Evolutionary conservation across 257 asterid genomes (phyloP), one percentile per base, ranked within the genome.

Genomic region (Solanum ossicruentum): DNA sequence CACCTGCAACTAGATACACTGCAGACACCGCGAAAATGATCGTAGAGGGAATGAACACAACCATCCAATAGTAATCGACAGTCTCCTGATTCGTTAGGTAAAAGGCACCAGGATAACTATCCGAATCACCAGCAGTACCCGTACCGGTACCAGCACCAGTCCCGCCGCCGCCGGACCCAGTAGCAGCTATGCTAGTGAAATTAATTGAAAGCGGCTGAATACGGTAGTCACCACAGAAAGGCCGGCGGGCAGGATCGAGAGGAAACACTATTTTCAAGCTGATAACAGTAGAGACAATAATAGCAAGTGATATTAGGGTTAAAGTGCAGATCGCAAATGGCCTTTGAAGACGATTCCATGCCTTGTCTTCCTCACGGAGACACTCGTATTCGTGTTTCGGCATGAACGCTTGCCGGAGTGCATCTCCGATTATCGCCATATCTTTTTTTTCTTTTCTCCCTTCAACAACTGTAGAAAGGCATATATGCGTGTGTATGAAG

Each of bases 41-140:
- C 60, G 93, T 84, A 5, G 99, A 92, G 4, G 99, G 99, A 18
- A 91, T 45, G 78, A 96, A 93, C 85, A 95, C 94, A 86, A 96
- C 97, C 95, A 93, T 95, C 99, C 98, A 95, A 89, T 92, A 96
- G 87, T 92, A 96, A 91, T 96, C 99, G 86, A 93, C 98, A 84
- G 97, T 93, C 89, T 95, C 95, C 91, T 91, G 98, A 95, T 96
- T 96, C 88, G 98, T 96, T 84, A 96, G 86, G 54, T 82, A 92
- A 87, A 96, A 96, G 3, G 98, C 97, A 20, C 97, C 98, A 0
- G 93, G 89, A 39, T 81, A 84, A 52, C 87, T 91, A 91, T 96
- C 98, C 81, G 93, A 87, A 70, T 93, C 96, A 7, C 89, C 91
- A 71, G 83, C 86, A 26, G 85, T 85, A 2, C 85, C 88, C 2